Evolutionary conservation across 306 rosid genomes (phyloP).

Genomic region (Cajanus cajan): DNA sequence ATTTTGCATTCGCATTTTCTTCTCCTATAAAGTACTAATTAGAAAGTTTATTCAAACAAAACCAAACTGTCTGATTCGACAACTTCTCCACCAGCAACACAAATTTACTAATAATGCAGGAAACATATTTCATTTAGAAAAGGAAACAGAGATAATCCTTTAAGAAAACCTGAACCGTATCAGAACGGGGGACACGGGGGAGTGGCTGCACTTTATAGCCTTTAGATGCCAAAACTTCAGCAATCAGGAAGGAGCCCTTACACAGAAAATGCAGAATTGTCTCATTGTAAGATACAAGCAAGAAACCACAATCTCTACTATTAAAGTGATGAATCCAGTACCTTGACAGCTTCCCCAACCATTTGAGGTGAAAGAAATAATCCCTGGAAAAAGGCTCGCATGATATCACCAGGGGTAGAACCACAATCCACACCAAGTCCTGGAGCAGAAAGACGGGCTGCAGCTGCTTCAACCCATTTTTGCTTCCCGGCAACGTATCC

Average conservation of each 20-base stretch:
- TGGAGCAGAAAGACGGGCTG: slow-evolving; percentile 91
- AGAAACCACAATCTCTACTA: not conserved
- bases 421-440: slow-evolving; percentile 94
- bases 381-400: slow-evolving; percentile 92
- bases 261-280: slow-evolving; percentile 17
- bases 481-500: slow-evolving; percentile 88
- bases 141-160: not conserved
- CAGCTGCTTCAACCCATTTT: slow-evolving; percentile 81
- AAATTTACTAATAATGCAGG: not conserved
- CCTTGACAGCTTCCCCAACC: slow-evolving; percentile 99
- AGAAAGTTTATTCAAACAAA: not conserved
- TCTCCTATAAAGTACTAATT: not conserved
- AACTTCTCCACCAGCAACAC: slow-evolving; percentile 4
- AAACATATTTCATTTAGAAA: not conserved
- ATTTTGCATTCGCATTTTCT: not conserved
- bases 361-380: slow-evolving; percentile 98
- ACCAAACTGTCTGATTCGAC: not conserved
- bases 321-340: slow-evolving; percentile 32
- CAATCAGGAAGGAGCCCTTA: slow-evolving; percentile 77
- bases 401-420: slow-evolving; percentile 78
- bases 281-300: slow-evolving; percentile 21
- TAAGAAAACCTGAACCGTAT: slow-evolving; percentile 74
- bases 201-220: slow-evolving; percentile 92
- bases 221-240: slow-evolving; percentile 83
- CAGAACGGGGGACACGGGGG: slow-evolving; percentile 68